phyloP scores from a whole-genome alignment of 2,329 filamentous ascomycete species.

The Nigrograna mackinnonii region DNA sequence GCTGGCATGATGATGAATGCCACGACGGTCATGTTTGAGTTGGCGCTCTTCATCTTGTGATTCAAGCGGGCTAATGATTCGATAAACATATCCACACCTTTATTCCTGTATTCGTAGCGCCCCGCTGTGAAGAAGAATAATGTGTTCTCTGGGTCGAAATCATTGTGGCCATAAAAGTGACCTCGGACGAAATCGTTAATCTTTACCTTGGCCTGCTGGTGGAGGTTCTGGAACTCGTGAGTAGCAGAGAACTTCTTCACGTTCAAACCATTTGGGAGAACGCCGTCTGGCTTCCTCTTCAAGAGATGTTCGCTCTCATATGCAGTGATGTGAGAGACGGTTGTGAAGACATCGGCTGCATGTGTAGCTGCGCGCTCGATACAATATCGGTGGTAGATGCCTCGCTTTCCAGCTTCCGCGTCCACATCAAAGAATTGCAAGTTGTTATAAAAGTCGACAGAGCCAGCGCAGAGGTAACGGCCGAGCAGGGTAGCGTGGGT shows the following conservation, averaged over 20 bases:
- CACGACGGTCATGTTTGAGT: constrained; percentile 91
- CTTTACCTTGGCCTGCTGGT: constrained; percentile 95
- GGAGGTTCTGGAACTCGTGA: constrained; percentile 98
- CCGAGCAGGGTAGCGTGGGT: constrained; percentile 95
- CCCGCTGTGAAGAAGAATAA: constrained; percentile 97
- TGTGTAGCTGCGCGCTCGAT: constrained; percentile 94
- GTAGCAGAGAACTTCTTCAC: constrained; percentile 98
- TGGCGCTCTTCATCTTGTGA: constrained; percentile 81
- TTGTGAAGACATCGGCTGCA: constrained; percentile 94
- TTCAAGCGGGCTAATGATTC: constrained; percentile 94
- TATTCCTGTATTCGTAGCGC: constrained; percentile 97
- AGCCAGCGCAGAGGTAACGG: constrained; percentile 94
- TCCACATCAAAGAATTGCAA: constrained; percentile 96
- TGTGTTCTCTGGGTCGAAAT: constrained; percentile 95
- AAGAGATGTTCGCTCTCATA: constrained; percentile 97
- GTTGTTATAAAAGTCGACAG: constrained; percentile 99
- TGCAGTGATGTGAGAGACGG: constrained; percentile 96
- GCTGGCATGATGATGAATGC: constrained; percentile 99
- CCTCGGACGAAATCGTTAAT: constrained; percentile 98
- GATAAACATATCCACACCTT: constrained; percentile 99
- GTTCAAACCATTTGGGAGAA: constrained; percentile 94
- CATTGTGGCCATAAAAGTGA: constrained; percentile 97
- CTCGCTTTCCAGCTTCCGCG: constrained; percentile 93
- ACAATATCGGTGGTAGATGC: constrained; percentile 98
- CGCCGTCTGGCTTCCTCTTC: constrained; percentile 96